These are phyloP conservation scores for Penicillium sp. DNA, from an alignment of 2,329 filamentous ascomycete species.

Conservation along the genomic window DNA sequence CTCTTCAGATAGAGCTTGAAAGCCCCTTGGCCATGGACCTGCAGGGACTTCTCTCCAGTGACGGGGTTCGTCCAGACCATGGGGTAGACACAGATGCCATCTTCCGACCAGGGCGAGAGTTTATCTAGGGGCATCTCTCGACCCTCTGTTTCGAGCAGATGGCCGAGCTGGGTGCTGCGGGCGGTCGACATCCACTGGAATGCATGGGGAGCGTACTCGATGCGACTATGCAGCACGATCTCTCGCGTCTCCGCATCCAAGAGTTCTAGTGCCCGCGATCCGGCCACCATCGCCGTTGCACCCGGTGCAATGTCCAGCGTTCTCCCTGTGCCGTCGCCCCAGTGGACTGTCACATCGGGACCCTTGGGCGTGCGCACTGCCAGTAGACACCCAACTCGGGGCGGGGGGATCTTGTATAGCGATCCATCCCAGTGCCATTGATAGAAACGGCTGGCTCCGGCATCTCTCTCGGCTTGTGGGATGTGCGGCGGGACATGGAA, in stretches of 20 bases:
- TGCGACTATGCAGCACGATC: slow-evolving; percentile 31
- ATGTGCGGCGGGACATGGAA: slow-evolving; percentile 43
- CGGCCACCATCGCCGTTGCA: slow-evolving; percentile 36
- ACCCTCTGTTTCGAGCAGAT: slow-evolving; percentile 30
- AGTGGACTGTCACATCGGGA: slow-evolving; percentile 28
- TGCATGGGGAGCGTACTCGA: slow-evolving; percentile 39
- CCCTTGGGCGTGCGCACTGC: slow-evolving; percentile 38
- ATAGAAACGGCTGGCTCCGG: slow-evolving; percentile 36
- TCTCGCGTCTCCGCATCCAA: slow-evolving; percentile 28
- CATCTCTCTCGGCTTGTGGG: slow-evolving; percentile 32
- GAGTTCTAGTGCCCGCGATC: slow-evolving; percentile 24
- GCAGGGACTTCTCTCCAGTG: slow-evolving; percentile 32
- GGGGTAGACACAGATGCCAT: slow-evolving; percentile 35
- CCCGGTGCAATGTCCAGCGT: slow-evolving; percentile 35
- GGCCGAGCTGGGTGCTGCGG: slow-evolving; percentile 33
- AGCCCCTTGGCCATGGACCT: slow-evolving; percentile 39
- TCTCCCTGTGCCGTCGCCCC: slow-evolving; percentile 37
- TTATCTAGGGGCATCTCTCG: slow-evolving; percentile 31
- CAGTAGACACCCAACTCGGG: slow-evolving; percentile 37
- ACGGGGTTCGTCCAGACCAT: slow-evolving; percentile 42
- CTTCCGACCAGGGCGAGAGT: slow-evolving; percentile 30
- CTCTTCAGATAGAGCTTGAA: slow-evolving; percentile 35
- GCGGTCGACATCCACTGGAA: slow-evolving; percentile 42
- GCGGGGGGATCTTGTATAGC: slow-evolving; percentile 37
- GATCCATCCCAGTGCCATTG: slow-evolving; percentile 41